These are phyloP conservation scores for Cladosporium oxysporum DNA, from an alignment of 2,329 filamentous ascomycete genomes.

Conservation along the genomic window DNA sequence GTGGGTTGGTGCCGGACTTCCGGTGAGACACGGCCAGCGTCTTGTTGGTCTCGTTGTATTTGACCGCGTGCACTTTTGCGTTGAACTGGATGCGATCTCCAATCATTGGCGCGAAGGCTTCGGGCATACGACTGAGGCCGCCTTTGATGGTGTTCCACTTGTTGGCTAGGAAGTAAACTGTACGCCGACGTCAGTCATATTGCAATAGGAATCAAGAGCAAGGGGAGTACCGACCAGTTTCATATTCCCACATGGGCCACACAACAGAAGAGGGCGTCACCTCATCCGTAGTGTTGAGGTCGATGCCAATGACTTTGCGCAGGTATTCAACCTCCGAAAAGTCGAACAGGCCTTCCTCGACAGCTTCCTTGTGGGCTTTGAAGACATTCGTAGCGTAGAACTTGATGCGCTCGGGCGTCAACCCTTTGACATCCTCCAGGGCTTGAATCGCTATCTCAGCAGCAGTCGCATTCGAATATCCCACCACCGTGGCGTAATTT, in stretches of 20 bases:
- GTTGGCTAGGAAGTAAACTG: not conserved
- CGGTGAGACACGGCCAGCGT: slow-evolving; percentile 34
- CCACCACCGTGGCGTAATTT: slow-evolving; percentile 11
- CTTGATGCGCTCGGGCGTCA: slow-evolving; percentile 20
- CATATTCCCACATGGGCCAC: slow-evolving; percentile 1
- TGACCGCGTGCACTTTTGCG: slow-evolving; percentile 39
- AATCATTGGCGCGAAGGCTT: slow-evolving; percentile 63
- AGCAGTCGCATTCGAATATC: not conserved
- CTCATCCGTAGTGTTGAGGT: slow-evolving; percentile 22
- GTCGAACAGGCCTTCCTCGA: slow-evolving; percentile 18
- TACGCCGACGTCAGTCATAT: not conserved
- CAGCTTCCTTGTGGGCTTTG: slow-evolving; percentile 16
- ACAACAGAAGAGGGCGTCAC: slow-evolving; percentile 17
- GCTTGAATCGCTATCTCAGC: slow-evolving; percentile 2
- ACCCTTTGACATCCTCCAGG: slow-evolving; percentile 18
- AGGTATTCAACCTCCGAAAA: slow-evolving; percentile 19
- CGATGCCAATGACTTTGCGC: slow-evolving; percentile 16
- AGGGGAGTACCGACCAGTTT: not conserved
- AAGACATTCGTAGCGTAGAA: slow-evolving; percentile 17
- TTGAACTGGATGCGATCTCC: slow-evolving; percentile 56
- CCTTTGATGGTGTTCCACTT: slow-evolving; percentile 52
- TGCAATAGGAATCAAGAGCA: not conserved
- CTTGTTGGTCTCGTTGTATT: slow-evolving; percentile 36
- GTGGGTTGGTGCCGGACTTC: slow-evolving; percentile 55
- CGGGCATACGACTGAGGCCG: slow-evolving; percentile 58